Evolutionary conservation across 2,329 filamentous ascomycete genomes (phyloP).

Genomic region (Neopestalotiopsis sp.): DNA sequence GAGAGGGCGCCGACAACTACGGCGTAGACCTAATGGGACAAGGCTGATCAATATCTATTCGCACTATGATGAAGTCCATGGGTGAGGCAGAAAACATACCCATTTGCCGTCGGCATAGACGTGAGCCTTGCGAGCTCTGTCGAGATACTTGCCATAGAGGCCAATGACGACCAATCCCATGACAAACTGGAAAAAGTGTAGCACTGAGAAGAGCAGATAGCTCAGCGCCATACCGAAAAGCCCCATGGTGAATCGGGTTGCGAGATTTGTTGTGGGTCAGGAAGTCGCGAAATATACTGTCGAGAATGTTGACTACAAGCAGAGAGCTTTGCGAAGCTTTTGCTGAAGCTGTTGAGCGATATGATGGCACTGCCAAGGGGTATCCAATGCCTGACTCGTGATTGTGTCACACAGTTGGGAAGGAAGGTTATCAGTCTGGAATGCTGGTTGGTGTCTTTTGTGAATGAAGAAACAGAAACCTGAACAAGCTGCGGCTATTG

Average conservation of each 20-base stretch:
- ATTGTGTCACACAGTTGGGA: not conserved
- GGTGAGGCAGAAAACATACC: conserved; percentile 53
- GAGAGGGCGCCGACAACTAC: conserved; percentile 71
- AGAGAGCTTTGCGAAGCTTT: not conserved
- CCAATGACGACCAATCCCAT: conserved; percentile 79
- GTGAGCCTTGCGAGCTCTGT: conserved; percentile 54
- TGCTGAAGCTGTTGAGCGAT: not conserved
- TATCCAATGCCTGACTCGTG: not conserved
- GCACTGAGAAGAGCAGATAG: conserved; percentile 61
- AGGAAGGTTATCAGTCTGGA: not conserved
- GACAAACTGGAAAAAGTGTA: conserved; percentile 80
- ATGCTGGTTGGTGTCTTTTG: not conserved
- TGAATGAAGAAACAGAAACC: not conserved
- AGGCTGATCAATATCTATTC: too few relatives aligned
- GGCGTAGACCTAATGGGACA: conserved; percentile 66
- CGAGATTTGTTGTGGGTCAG: not conserved
- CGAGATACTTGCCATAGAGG: conserved; percentile 76
- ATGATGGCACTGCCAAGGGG: not conserved
- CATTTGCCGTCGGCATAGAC: conserved; percentile 70
- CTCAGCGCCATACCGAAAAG: conserved; percentile 49
- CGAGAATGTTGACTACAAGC: not conserved
- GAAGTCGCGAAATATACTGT: not conserved
- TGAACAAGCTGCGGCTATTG: not conserved
- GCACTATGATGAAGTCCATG: not conserved
- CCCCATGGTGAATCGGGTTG: conserved; percentile 44